phyloP scores from a whole-genome alignment of 2,329 filamentous ascomycete genomes.

The Trichoderma koningii region DNA sequence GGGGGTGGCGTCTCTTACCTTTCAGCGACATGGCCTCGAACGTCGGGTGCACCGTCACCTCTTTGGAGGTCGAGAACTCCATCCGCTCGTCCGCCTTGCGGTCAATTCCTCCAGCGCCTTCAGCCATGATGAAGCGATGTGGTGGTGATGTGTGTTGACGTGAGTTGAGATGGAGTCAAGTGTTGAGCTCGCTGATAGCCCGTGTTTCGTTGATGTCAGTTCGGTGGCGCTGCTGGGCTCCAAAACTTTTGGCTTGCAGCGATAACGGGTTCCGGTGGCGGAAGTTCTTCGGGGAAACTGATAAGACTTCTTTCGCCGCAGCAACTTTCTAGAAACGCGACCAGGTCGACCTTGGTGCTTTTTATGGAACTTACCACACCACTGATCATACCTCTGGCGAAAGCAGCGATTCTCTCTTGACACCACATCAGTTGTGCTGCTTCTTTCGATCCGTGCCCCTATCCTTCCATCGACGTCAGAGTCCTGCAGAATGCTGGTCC shows the following conservation, averaged over 20 bases:
- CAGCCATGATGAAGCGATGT: slow-evolving; percentile 70
- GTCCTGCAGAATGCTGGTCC: slow-evolving; percentile 67
- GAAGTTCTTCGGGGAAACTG: slow-evolving; percentile 37
- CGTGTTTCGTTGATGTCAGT: slow-evolving; percentile 3
- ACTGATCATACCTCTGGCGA: not conserved
- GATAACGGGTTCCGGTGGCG: slow-evolving; percentile 29
- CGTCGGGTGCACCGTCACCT: slow-evolving; percentile 91
- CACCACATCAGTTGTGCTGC: not conserved
- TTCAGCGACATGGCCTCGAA: slow-evolving; percentile 97
- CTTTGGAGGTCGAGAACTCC: slow-evolving; percentile 97
- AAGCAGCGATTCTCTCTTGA: not conserved
- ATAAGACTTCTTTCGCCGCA: slow-evolving; percentile 18
- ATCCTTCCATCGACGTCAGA: not conserved
- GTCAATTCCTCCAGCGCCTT: slow-evolving; percentile 75
- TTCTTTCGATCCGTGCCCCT: not conserved
- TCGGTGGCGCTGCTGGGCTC: not conserved
- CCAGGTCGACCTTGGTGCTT: slow-evolving; percentile 19
- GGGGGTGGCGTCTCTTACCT: slow-evolving; percentile 46
- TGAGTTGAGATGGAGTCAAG: not conserved
- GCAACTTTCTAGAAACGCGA: slow-evolving; percentile 19
- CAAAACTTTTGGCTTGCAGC: slow-evolving; percentile 36
- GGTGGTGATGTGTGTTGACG: slow-evolving; percentile 22
- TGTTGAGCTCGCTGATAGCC: slow-evolving; percentile 5
- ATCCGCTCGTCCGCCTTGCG: slow-evolving; percentile 93
- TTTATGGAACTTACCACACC: slow-evolving; percentile 12